Percentiles rank a stretch among this genome's conserved stretches.
These are phyloP conservation scores for Monoraphidium neglectum DNA, from an alignment of 139 green algal species.

Conservation along the genomic window DNA sequence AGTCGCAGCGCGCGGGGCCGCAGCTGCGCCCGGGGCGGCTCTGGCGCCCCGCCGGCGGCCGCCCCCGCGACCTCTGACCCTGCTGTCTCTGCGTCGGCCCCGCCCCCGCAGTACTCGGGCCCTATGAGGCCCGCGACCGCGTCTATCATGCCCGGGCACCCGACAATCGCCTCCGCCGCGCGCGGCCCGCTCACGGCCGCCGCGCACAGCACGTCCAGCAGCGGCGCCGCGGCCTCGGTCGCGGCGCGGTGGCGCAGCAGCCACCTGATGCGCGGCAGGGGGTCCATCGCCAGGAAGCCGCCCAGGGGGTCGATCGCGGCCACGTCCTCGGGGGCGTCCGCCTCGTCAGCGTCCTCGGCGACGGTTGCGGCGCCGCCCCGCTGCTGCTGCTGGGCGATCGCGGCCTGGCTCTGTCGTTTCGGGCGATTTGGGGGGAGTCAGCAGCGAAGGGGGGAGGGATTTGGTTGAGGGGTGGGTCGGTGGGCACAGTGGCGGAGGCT, in stretches of 20 bases:
- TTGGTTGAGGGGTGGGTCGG: neutral
- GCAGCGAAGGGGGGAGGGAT: neutral
- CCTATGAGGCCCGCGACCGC: constrained; percentile 36
- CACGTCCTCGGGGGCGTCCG: constrained; percentile 53
- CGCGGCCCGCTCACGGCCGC: constrained; percentile 28
- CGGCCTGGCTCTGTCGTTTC: neutral
- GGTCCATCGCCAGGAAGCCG: constrained; percentile 66
- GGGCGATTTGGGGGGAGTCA: neutral
- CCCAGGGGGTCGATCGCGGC: constrained; percentile 57
- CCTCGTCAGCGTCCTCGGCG: constrained; percentile 25
- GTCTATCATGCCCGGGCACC: constrained; percentile 40
- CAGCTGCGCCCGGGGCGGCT: neutral
- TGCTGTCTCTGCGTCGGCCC: neutral
- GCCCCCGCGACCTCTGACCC: neutral
- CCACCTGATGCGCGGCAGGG: constrained; percentile 40
- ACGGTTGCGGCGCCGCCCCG: neutral
- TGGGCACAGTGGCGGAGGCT: no score
- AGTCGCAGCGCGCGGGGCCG: constrained; percentile 37
- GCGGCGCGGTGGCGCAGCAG: constrained; percentile 28
- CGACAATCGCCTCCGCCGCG: constrained; percentile 39
- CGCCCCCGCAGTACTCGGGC: neutral
- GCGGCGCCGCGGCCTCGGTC: constrained; percentile 24
- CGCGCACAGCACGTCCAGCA: constrained; percentile 48
- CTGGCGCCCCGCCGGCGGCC: neutral
- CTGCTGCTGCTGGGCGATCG: no score